Percentiles rank a stretch among this genome's conserved stretches.
These are phyloP conservation scores for Limnomonas spitsbergensis DNA, from an alignment of 139 green algal genomes.

Conservation along the genomic window DNA sequence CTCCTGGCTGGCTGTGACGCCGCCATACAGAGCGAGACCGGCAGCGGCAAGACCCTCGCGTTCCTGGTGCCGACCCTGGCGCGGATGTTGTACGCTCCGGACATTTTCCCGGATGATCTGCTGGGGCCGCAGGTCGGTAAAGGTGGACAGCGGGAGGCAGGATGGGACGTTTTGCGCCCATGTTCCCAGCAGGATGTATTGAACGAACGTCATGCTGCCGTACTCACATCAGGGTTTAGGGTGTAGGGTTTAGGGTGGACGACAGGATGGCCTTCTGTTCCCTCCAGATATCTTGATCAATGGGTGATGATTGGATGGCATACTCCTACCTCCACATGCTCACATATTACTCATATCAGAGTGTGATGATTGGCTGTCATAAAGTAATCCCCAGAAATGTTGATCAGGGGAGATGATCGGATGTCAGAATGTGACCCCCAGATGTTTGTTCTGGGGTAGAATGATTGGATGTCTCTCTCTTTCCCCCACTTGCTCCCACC, in stretches of 20 bases:
- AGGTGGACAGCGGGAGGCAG: background rate
- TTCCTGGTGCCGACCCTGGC: slow-evolving; percentile 73
- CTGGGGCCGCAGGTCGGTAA: slow-evolving; percentile 45
- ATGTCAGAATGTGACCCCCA: no score
- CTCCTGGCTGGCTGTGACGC: slow-evolving; percentile 58
- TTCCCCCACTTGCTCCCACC: no score
- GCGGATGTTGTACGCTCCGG: slow-evolving; percentile 64
- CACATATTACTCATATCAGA: no score
- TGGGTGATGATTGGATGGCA: no score
- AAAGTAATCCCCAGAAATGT: no score
- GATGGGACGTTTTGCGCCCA: background rate
- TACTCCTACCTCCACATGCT: no score
- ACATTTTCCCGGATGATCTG: slow-evolving; percentile 68
- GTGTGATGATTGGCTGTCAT: no score
- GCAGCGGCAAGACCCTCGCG: slow-evolving; percentile 77
- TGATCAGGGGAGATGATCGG: no score
- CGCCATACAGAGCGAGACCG: slow-evolving; percentile 66
- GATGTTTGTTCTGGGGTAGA: no score
- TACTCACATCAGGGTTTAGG: background rate
- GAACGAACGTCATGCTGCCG: background rate
- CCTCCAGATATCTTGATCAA: no score
- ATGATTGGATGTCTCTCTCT: no score
- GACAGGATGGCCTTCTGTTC: background rate
- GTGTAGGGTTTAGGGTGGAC: no score
- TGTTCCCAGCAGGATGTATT: background rate